Conservation (phyloP, 2,329 filamentous ascomycete genomes). For the Cercospora zeina region DNA sequence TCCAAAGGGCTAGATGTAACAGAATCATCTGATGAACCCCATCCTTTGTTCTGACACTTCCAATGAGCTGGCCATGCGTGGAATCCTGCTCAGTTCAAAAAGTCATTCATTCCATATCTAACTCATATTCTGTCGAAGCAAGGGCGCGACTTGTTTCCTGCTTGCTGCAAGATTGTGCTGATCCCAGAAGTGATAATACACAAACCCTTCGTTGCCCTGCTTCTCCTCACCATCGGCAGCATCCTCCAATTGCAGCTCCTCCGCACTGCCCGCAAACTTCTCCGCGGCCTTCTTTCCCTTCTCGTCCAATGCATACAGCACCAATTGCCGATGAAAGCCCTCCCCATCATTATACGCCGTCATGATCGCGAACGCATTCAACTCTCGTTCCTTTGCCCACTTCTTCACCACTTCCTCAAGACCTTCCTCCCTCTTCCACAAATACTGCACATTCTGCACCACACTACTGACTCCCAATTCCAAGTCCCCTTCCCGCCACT, state of each 20-base stretch:
- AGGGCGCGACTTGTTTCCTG: slow-evolving; percentile 63
- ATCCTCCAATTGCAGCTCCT: slow-evolving; percentile 57
- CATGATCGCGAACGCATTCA: slow-evolving; percentile 70
- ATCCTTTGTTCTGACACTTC: not conserved
- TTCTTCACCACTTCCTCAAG: slow-evolving; percentile 54
- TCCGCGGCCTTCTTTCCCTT: slow-evolving; percentile 54
- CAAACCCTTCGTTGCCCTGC: slow-evolving; percentile 39
- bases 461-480: slow-evolving; percentile 68
- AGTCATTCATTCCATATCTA: not conserved
- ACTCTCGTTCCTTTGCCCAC: slow-evolving; percentile 58
- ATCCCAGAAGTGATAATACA: slow-evolving; percentile 58
- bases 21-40: not conserved
- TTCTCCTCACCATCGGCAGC: slow-evolving; percentile 50
- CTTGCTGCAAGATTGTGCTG: slow-evolving; percentile 62
- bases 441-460: slow-evolving; percentile 62
- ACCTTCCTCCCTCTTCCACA: slow-evolving; percentile 57
- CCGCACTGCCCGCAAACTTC: slow-evolving; percentile 54
- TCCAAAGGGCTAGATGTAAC: not conserved
- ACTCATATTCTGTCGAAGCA: slow-evolving; percentile 54
- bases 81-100: not conserved
- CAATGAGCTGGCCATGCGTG: not conserved
- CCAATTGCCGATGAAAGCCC: slow-evolving; percentile 66
- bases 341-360: slow-evolving; percentile 59
- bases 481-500: slow-evolving; percentile 62
- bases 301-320: slow-evolving; percentile 62